Evolutionary conservation across 805 yeast species (phyloP).

Genomic region (Wickerhamomyces ciferrii): DNA sequence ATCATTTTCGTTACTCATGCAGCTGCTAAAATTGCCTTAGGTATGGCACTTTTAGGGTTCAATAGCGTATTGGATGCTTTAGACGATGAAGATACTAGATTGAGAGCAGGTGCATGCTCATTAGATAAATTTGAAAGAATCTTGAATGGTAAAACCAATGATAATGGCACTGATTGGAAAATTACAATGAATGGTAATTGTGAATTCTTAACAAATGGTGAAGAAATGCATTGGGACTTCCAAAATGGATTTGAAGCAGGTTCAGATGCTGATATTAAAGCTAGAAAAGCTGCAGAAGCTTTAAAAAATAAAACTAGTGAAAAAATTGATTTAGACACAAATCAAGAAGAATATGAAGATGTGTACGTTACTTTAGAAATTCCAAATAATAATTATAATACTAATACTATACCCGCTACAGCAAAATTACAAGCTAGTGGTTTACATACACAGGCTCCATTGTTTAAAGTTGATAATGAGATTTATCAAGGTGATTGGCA

Average conservation of each 20-base stretch:
- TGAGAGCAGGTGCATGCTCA: conserved; percentile 82
- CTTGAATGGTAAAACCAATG: conserved; percentile 11
- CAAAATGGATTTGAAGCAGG: conserved; percentile 79
- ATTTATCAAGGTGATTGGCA: conserved; percentile 76
- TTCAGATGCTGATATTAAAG: conserved; percentile 76
- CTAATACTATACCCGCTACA: conserved; percentile 27
- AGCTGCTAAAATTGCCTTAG: conserved; percentile 85
- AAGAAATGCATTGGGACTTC: conserved; percentile 94
- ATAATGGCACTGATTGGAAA: conserved; percentile 43
- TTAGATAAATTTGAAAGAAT: conserved; percentile 53
- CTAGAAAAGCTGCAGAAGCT: conserved; percentile 30
- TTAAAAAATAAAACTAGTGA: conserved; percentile 13
- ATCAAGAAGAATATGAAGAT: conserved; percentile 33
- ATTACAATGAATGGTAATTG: conserved; percentile 68
- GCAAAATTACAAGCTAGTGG: conserved; percentile 51
- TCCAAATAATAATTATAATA: conserved; percentile 31
- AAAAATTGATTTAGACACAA: neutral
- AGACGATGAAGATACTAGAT: conserved; percentile 37
- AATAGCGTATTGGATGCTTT: conserved; percentile 45
- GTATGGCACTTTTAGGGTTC: conserved; percentile 64
- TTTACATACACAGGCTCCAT: conserved; percentile 46
- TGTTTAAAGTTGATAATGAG: conserved; percentile 51
- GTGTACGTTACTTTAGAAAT: conserved; percentile 52
- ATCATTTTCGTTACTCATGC: conserved; percentile 87
- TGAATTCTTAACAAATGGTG: conserved; percentile 67